A percentile compares a stretch with the other conserved stretches of the same genome.
These are phyloP conservation scores for Cryptococcus sp. DNA, from an alignment of 1,284 basidiomycete species.

Conservation along the genomic window DNA sequence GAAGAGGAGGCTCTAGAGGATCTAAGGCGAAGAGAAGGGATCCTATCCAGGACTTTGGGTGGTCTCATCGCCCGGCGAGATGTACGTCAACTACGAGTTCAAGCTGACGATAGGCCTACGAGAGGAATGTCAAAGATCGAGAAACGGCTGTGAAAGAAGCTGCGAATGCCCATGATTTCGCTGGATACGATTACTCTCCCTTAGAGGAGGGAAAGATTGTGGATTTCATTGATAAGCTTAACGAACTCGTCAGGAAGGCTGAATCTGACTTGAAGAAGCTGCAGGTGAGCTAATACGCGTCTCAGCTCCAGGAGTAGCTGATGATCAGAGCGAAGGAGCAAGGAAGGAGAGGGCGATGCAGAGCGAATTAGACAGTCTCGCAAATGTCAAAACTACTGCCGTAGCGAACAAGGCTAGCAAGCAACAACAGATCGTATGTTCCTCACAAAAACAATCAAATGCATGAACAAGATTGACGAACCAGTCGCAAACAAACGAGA, in stretches of 20 bases:
- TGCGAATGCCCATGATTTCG: constrained; percentile 63
- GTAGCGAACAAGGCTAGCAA: constrained; percentile 39
- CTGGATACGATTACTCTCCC: constrained; percentile 59
- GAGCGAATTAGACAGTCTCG: constrained; percentile 33
- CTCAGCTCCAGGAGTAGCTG: not conserved
- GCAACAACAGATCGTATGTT: constrained; percentile 61
- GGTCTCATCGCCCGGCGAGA: constrained; percentile 39
- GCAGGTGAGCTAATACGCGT: constrained; percentile 14
- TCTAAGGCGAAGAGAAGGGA: constrained; percentile 28
- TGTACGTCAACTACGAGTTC: constrained; percentile 17
- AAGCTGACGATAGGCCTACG: constrained; percentile 60
- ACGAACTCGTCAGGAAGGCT: constrained; percentile 33
- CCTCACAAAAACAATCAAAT: too few species aligned
- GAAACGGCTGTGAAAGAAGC: constrained; percentile 71
- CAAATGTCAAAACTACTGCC: constrained; percentile 27
- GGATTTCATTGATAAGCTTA: constrained; percentile 37
- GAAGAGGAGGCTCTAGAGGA: constrained; percentile 38
- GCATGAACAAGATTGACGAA: constrained; percentile 20
- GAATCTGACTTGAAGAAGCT: constrained; percentile 37
- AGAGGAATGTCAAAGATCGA: constrained; percentile 65
- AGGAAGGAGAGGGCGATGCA: constrained; percentile 41
- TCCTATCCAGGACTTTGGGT: constrained; percentile 33
- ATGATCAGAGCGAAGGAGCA: constrained; percentile 24
- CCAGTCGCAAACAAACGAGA: constrained; percentile 44
- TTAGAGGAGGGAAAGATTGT: constrained; percentile 36